Conservation (phyloP, 768 basidiomycete genomes). For the Phlegmacium glaucopus region DNA sequence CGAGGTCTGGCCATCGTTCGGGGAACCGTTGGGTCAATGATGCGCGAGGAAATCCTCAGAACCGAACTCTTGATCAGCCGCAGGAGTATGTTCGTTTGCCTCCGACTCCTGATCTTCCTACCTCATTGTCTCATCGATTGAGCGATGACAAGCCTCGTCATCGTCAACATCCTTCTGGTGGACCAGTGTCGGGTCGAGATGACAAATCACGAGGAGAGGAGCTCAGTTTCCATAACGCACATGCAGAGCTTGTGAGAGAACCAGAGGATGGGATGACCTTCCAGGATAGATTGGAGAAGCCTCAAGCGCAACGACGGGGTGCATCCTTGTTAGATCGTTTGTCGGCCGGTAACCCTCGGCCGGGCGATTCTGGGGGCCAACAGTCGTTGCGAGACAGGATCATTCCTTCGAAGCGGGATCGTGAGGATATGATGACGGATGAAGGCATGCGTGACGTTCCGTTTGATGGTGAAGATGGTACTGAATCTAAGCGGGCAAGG, state of each 20-base stretch:
- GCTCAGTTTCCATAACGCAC: background rate
- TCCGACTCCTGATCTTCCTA: background rate
- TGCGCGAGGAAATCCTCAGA: background rate
- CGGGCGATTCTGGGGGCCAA: background rate
- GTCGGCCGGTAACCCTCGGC: constrained; percentile 17
- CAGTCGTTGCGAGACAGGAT: constrained; percentile 36
- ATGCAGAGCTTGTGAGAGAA: background rate
- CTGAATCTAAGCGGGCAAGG: constrained; percentile 26
- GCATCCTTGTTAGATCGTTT: constrained; percentile 34
- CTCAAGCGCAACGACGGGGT: constrained; percentile 2
- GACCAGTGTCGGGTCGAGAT: background rate
- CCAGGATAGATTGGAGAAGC: constrained; percentile 12
- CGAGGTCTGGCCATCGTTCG: background rate
- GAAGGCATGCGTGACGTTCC: constrained; percentile 14
- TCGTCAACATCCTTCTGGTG: background rate
- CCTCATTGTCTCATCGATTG: background rate
- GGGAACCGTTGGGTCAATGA: background rate
- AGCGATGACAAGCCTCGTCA: background rate
- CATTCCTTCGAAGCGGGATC: constrained; percentile 38
- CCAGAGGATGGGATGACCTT: constrained; percentile 7
- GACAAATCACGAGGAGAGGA: no score
- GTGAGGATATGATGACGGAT: constrained; percentile 27
- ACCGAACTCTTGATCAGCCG: background rate
- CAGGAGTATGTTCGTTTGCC: background rate
- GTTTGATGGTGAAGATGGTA: constrained; percentile 28